These are phyloP conservation scores for Ophiostoma tasmaniense DNA, from an alignment of 2,329 filamentous ascomycete genomes.

Conservation along the genomic window DNA sequence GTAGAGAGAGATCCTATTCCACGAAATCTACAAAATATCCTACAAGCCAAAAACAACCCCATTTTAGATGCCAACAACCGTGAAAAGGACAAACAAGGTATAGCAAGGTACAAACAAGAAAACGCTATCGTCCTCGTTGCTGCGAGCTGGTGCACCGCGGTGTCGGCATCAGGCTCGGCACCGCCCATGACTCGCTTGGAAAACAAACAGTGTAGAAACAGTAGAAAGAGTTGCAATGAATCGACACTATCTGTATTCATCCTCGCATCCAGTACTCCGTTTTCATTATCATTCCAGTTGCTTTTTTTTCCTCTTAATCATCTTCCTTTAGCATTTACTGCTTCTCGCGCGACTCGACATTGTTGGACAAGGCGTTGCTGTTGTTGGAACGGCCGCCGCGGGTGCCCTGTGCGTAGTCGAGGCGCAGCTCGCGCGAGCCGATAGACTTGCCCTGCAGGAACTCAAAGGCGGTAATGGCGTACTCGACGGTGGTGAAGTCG, in stretches of 20 bases:
- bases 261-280: background rate
- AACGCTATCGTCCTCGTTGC: background rate
- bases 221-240: background rate
- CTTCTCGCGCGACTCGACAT: background rate
- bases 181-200: background rate
- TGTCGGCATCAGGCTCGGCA: background rate
- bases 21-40: conserved; percentile 4
- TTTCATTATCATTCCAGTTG: background rate
- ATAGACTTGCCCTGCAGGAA: conserved; percentile 48
- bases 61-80: conserved; percentile 1
- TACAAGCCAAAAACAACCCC: conserved; percentile 6
- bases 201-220: background rate
- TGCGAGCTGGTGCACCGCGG: background rate
- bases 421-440: conserved; percentile 55
- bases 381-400: background rate
- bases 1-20: conserved; percentile 11
- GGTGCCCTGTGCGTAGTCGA: conserved; percentile 44
- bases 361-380: background rate
- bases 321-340: background rate
- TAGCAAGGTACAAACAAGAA: background rate
- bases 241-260: background rate
- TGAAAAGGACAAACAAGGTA: background rate
- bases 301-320: background rate
- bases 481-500: conserved; percentile 62
- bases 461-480: conserved; percentile 53